These are phyloP conservation scores for Wickerhamiella lipophila DNA, from an alignment of 805 yeast genomes.

Conservation along the genomic window DNA sequence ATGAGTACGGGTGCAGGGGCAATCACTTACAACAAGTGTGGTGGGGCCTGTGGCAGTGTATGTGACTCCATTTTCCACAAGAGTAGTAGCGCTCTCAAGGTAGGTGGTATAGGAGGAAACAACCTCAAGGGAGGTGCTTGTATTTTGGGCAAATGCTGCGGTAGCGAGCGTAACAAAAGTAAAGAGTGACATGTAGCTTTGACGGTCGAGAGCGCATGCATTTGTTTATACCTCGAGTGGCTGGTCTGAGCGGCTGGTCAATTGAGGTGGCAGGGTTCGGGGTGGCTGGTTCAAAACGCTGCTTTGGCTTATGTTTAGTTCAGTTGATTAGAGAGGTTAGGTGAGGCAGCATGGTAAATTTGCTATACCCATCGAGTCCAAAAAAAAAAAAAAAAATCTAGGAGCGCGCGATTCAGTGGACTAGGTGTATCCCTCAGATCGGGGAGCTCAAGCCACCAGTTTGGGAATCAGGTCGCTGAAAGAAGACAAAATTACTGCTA, in stretches of 20 bases:
- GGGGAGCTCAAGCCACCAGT: too few relatives aligned
- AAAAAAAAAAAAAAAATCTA: too few relatives aligned
- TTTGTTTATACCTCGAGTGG: background rate
- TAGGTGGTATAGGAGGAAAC: constrained; percentile 46
- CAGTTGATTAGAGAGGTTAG: too few relatives aligned
- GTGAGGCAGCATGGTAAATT: too few relatives aligned
- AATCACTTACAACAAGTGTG: constrained; percentile 13
- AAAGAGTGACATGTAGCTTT: constrained; percentile 21
- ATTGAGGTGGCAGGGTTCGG: too few relatives aligned
- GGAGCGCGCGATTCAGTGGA: too few relatives aligned
- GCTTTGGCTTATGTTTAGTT: too few relatives aligned
- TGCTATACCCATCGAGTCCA: too few relatives aligned
- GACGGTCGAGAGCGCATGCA: background rate
- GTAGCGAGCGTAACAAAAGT: constrained; percentile 15
- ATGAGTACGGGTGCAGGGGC: constrained; percentile 21
- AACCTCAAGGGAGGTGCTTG: constrained; percentile 12
- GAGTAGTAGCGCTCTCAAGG: constrained; percentile 56
- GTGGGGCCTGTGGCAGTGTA: constrained; percentile 27
- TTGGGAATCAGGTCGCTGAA: too few relatives aligned
- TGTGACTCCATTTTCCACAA: constrained; percentile 47
- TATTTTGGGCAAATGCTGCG: constrained; percentile 13
- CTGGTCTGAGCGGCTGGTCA: background rate
- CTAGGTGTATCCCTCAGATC: too few relatives aligned
- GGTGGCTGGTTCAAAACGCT: background rate
- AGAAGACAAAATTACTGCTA: too few relatives aligned